A percentile compares a stretch with the other conserved stretches of the same genome.
phyloP scores from a whole-genome alignment of 148 eudicot genomes.

The Salicornia ramosissima region DNA sequence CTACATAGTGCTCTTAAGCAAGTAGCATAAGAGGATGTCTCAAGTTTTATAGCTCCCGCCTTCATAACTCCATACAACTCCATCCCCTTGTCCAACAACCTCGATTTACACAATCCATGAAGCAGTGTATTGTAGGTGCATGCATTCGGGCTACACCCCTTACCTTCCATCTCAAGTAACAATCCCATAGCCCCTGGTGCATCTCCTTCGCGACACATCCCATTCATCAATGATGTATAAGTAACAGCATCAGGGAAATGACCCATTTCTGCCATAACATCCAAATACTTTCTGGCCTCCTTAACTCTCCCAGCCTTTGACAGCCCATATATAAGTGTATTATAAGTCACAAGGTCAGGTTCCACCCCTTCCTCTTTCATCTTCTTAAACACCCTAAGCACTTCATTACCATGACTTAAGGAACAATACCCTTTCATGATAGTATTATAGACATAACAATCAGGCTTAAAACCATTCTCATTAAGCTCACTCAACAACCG shows the following conservation, averaged over 20 bases:
- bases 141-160: slow-evolving; percentile 72
- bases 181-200: slow-evolving; percentile 51
- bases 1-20: slow-evolving; percentile 70
- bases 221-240: slow-evolving; percentile 89
- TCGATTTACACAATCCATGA: slow-evolving; percentile 72
- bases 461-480: slow-evolving; percentile 72
- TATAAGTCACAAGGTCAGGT: slow-evolving; percentile 68
- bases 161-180: slow-evolving; percentile 62
- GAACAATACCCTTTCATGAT: slow-evolving; percentile 82
- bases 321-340: slow-evolving; percentile 75
- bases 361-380: slow-evolving; percentile 73
- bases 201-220: slow-evolving; percentile 80
- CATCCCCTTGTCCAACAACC: slow-evolving; percentile 53
- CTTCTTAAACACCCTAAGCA: slow-evolving; percentile 55
- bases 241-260: slow-evolving; percentile 68
- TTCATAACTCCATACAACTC: slow-evolving; percentile 57
- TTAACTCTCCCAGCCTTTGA: slow-evolving; percentile 73
- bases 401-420: slow-evolving; percentile 59
- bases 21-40: slow-evolving; percentile 65
- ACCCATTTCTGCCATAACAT: slow-evolving; percentile 59
- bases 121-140: slow-evolving; percentile 87
- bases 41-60: slow-evolving; percentile 50
- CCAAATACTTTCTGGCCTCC: slow-evolving; percentile 63
- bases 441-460: slow-evolving; percentile 71
- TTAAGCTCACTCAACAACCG: slow-evolving; percentile 53